Evolutionary conservation across 176 grass and related monocot genomes (phyloP).

Genomic region (Cymbopogon citratus): DNA sequence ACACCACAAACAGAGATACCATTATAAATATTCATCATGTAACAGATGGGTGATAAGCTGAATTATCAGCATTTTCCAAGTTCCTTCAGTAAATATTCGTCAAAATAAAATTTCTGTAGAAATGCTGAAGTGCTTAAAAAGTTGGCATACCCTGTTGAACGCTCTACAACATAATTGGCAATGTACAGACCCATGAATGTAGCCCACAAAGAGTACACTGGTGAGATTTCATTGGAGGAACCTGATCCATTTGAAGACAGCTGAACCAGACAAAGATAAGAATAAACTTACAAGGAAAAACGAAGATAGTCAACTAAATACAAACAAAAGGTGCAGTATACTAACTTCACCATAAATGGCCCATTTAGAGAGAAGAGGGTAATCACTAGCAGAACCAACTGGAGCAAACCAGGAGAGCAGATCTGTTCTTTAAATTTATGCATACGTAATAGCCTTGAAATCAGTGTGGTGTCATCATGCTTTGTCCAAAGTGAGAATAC

Average conservation of each 20-base stretch:
- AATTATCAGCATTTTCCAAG: neutral
- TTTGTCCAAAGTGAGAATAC: constrained; percentile 85
- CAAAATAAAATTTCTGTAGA: neutral
- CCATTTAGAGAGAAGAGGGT: constrained; percentile 96
- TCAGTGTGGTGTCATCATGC: constrained; percentile 61
- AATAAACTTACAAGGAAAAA: neutral
- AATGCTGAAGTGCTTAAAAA: constrained; percentile 8
- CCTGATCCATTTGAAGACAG: constrained; percentile 73
- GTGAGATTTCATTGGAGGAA: constrained; percentile 73
- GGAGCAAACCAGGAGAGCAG: constrained; percentile 97
- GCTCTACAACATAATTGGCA: constrained; percentile 92
- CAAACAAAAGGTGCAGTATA: neutral
- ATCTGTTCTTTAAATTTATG: constrained; percentile 96
- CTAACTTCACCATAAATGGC: constrained; percentile 91
- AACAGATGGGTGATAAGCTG: constrained; percentile 2
- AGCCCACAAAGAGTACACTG: constrained; percentile 91
- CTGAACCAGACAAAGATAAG: constrained; percentile 52
- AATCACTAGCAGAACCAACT: constrained; percentile 88
- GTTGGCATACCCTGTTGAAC: constrained; percentile 80
- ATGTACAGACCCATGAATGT: constrained; percentile 96
- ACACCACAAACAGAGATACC: neutral
- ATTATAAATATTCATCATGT: constrained; percentile 2
- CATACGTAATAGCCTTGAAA: constrained; percentile 58
- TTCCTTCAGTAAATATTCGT: neutral
- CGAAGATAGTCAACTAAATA: neutral